Base-by-base conservation (phyloP, 2,329 filamentous ascomycete species). In the Fusarium succisae region DNA sequence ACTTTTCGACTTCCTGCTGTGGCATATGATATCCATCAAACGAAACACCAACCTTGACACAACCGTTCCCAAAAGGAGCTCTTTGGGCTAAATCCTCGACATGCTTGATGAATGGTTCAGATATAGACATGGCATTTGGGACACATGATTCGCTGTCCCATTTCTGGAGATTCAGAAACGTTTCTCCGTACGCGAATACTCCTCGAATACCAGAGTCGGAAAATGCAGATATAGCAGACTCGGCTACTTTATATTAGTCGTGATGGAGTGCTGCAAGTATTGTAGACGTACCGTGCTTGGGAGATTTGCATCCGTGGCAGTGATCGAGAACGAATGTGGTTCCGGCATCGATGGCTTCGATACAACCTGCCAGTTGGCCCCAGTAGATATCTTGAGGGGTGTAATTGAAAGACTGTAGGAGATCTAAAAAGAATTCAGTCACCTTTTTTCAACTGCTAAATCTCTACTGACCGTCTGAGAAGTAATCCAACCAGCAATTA, bases 191-290 rank as follows among this genome's bases (percentile, higher is more conserved):
- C 6, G 50, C 50, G 32, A 62, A 62, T 18, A 44, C 15, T 6
- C 50, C 59, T 20, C 59, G 2, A 1, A 57, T 57, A 8, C 50
- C 59, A 1, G 59, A 62, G 26, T 57, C 59, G 3, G 13, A 7
- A 8, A 62, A 57, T 6, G 39, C 59, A 38, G 35, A 28, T 41
- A 60, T 48, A 14, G 54, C 61, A 0, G 41, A 10, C 8, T 60
- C 44, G 4, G 61, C 61, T 63, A 15, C 11, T 14, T 1, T 1
- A 10, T 17, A 1, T 53, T 26, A 37, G 32, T 1, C 5, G 0
- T 9, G 13, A 8, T 15, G 0, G 8, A 9, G 0, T 20, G 2
- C 3, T 11, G 8, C 0, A 12, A 15, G 1, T 0, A 0, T 3
- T 2, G 5, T 5, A 24, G 8, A 32, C 20, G 8, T 32, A 18